A percentile compares a stretch with the other conserved stretches of the same genome.
Conservation (phyloP, 768 basidiomycete species). For the Auricularia heimuer region DNA sequence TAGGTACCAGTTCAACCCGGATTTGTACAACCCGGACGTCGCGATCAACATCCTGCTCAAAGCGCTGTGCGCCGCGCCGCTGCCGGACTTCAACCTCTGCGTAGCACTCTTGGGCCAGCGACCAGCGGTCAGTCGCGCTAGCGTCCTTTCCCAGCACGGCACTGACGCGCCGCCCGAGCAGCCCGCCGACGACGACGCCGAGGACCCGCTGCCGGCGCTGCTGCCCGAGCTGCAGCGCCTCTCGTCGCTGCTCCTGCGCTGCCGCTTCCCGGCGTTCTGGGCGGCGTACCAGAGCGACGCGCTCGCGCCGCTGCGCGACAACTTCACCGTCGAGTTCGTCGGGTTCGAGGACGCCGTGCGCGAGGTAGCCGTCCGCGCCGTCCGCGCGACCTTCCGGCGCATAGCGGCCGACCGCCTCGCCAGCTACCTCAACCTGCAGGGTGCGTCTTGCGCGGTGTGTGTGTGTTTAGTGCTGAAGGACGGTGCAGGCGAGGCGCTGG, state of each 20-base stretch:
- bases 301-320: conserved; percentile 65
- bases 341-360: conserved; percentile 82
- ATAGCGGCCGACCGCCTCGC: conserved; percentile 59
- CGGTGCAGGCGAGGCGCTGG: conserved; percentile 43
- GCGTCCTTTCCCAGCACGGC: not conserved
- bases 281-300: conserved; percentile 56
- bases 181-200: conserved; percentile 32
- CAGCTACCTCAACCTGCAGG: conserved; percentile 59
- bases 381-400: conserved; percentile 67
- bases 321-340: conserved; percentile 74
- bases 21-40: conserved; percentile 86
- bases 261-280: conserved; percentile 88
- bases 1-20: conserved; percentile 94
- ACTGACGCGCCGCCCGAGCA: not conserved
- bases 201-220: conserved; percentile 67
- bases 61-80: conserved; percentile 72
- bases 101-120: conserved; percentile 85
- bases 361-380: conserved; percentile 65
- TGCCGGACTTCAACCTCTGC: conserved; percentile 91
- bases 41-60: conserved; percentile 93
- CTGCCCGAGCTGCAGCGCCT: conserved; percentile 61
- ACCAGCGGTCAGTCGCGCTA: conserved; percentile 11
- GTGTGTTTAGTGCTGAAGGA: not conserved
- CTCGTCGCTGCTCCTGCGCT: conserved; percentile 64
- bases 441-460: conserved; percentile 25